phyloP scores from a whole-genome alignment of 2,329 filamentous ascomycete genomes.

The Zopfia rhizophila region DNA sequence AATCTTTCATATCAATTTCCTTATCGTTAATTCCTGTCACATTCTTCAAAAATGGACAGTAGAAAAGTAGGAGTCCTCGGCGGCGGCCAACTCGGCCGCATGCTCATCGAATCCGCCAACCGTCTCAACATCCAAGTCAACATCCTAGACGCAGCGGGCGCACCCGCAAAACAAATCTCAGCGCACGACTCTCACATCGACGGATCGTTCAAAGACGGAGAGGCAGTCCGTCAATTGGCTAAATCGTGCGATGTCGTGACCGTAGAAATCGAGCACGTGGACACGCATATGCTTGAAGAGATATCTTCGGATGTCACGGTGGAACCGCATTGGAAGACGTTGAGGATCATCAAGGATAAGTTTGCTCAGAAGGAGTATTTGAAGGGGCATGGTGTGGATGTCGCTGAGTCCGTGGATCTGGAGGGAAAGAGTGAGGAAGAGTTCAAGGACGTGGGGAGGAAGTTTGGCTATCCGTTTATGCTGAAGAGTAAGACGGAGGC shows the following conservation, averaged over 20 bases:
- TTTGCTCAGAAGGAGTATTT: slow-evolving; percentile 88
- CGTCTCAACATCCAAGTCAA: slow-evolving; percentile 80
- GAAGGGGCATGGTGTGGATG: slow-evolving; percentile 72
- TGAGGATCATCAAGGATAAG: slow-evolving; percentile 93
- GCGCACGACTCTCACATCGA: slow-evolving; percentile 77
- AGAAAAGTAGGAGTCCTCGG: slow-evolving; percentile 50
- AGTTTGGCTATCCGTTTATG: slow-evolving; percentile 87
- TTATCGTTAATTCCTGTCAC: too few species aligned
- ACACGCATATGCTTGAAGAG: slow-evolving; percentile 89
- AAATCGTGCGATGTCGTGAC: slow-evolving; percentile 81
- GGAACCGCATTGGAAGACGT: slow-evolving; percentile 84
- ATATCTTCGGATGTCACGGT: slow-evolving; percentile 74
- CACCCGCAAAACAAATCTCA: slow-evolving; percentile 88
- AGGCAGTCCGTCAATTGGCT: slow-evolving; percentile 83
- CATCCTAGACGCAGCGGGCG: slow-evolving; percentile 78
- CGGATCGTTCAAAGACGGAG: slow-evolving; percentile 87
- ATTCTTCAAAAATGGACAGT: slow-evolving; percentile 32
- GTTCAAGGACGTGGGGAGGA: slow-evolving; percentile 69
- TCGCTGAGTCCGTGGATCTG: slow-evolving; percentile 76
- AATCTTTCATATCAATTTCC: too few species aligned
- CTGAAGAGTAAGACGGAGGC: slow-evolving; percentile 90
- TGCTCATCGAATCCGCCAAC: slow-evolving; percentile 91
- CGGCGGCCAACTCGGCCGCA: slow-evolving; percentile 78
- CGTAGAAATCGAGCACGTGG: slow-evolving; percentile 94
- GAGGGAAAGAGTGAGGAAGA: slow-evolving; percentile 68